Conservation (phyloP, 192 early-diverging fungal genomes). For the Pilobolus umbonatus region DNA sequence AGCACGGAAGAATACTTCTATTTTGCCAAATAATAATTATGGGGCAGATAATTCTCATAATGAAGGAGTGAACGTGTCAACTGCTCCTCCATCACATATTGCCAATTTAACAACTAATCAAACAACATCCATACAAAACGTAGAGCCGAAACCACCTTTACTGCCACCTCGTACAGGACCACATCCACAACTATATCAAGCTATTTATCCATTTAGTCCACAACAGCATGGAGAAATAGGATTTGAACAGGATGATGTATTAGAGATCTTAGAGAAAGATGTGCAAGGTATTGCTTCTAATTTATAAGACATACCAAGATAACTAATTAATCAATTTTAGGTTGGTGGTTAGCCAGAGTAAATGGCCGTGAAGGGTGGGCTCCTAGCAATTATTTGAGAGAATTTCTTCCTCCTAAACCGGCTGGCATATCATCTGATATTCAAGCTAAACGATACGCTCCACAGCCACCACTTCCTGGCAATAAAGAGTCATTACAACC, state of each 20-base stretch:
- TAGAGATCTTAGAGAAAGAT: constrained; percentile 64
- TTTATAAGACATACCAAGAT: neutral
- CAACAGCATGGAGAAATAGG: constrained; percentile 56
- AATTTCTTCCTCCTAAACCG: constrained; percentile 42
- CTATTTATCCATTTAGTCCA: constrained; percentile 61
- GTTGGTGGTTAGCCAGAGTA: constrained; percentile 50
- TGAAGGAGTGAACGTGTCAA: constrained; percentile 27
- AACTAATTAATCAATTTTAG: constrained; percentile 10
- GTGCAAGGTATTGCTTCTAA: constrained; percentile 51
- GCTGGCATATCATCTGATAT: constrained; percentile 32
- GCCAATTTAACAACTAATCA: constrained; percentile 16
- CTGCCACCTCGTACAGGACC: constrained; percentile 38
- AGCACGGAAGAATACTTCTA: neutral
- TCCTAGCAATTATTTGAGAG: constrained; percentile 69
- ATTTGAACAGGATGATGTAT: constrained; percentile 55
- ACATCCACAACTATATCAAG: constrained; percentile 49
- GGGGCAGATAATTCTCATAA: neutral
- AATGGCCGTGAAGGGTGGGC: constrained; percentile 63
- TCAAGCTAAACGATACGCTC: constrained; percentile 11
- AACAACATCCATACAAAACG: too few species aligned
- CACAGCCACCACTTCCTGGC: neutral
- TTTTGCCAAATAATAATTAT: neutral
- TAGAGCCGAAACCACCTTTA: too few species aligned
- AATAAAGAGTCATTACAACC: too few species aligned
- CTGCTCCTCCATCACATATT: constrained; percentile 56